Evolutionary conservation across 352 stramenopile species (phyloP), one percentile per base, ranked within the genome.

Genomic region (Pythium apleroticum): DNA sequence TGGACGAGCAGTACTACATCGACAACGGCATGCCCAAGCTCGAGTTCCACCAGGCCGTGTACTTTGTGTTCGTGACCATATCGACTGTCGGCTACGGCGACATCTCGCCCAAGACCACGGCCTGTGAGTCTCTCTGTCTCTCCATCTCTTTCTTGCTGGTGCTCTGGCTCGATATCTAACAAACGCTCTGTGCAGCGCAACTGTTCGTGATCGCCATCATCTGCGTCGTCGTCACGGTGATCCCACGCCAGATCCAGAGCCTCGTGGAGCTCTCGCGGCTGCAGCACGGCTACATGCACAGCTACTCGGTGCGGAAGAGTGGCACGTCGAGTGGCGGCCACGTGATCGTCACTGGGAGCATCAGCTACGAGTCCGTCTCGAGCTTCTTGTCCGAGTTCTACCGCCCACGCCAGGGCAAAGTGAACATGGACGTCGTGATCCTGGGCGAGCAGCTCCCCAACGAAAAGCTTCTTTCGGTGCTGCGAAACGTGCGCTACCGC

Each of bases 61-160:
- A 89, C 60, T 89, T 88, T 50, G 78, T 89, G 22, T 86, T 89
- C 49, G 80, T 88, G 28, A 89, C 80, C 4, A 68, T 89, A 19
- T 78, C 78, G 0, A 89, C 80, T 0, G 80, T 89, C 41, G 80
- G 80, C 25, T 89, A 84, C 54, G 78, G 78, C 10, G 80, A 88
- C 43, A 88, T 89, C 27, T 76, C 76, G 4, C 77, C 80, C 12
- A 69, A 74, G 19, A 87, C 74, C 7, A 76, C 72, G 0, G 65
- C 69, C 46, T 83, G 75, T 85, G 60, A 37, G 67, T 69, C 17
- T 24, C 10, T 9, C 33, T 12, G n/a, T 3, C 25, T 17, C 2
- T 33, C 43, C n/a, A n/a, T n/a, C n/a, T n/a, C n/a, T n/a, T 15
- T 52, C 27, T 49, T 58, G 6, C 0, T 53, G 41, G 15, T 46